These are phyloP conservation scores for Gnaphalium uliginosum DNA, from an alignment of 129 eudicot genomes.

Conservation along the genomic window DNA sequence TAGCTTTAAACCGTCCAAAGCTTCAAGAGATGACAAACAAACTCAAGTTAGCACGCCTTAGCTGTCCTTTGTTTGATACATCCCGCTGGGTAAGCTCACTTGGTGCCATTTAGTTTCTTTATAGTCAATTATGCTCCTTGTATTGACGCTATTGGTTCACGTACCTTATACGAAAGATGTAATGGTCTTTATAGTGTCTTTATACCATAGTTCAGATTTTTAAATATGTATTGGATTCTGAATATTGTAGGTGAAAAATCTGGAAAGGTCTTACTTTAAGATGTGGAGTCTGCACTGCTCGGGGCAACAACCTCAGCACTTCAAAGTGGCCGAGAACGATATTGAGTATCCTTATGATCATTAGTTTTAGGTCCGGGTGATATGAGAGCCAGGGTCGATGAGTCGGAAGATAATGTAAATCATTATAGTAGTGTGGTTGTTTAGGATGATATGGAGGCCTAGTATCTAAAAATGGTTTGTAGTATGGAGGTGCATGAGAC, in stretches of 20 bases:
- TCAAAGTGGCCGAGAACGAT: constrained; percentile 81
- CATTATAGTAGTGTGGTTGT: constrained; percentile 24
- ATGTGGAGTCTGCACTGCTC: constrained; percentile 96
- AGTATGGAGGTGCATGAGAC: constrained; percentile 25
- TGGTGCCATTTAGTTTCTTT: neutral
- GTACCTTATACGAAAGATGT: neutral
- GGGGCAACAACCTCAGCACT: constrained; percentile 78
- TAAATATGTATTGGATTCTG: neutral
- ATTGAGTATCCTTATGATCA: constrained; percentile 73
- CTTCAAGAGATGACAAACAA: constrained; percentile 76
- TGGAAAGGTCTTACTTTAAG: constrained; percentile 81
- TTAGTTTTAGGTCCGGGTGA: constrained; percentile 37
- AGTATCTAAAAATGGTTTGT: constrained; percentile 25
- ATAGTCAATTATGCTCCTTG: neutral
- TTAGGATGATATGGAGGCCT: constrained; percentile 17
- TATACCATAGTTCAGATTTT: neutral
- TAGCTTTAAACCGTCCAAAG: constrained; percentile 75
- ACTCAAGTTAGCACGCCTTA: constrained; percentile 77
- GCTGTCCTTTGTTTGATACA: constrained; percentile 88
- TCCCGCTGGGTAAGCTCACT: constrained; percentile 77
- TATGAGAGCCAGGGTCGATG: constrained; percentile 8
- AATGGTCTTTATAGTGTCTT: neutral
- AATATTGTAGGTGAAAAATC: constrained; percentile 64
- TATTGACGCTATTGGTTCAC: neutral
- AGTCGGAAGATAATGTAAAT: constrained; percentile 22